Conservation (phyloP, 139 green algal species). For the Chlamydomonas asymmetrica region DNA sequence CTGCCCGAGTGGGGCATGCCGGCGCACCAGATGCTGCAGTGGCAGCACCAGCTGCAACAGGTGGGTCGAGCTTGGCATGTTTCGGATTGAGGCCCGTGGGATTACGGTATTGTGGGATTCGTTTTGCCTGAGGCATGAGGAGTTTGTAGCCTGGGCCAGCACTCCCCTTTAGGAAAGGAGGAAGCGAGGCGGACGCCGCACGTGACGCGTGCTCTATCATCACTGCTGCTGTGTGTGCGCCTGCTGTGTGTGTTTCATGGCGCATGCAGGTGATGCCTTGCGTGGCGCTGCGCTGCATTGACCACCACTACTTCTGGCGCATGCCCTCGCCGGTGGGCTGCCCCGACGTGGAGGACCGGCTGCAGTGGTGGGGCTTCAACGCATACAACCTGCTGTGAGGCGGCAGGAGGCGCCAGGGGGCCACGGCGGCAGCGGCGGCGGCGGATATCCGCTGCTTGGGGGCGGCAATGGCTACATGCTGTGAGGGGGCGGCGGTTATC, state of each 20-base stretch:
- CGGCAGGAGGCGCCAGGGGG: no score
- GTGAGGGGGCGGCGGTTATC: no score
- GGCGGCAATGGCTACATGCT: no score
- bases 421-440: not conserved
- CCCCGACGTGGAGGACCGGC: slow-evolving; percentile 28
- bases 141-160: not conserved
- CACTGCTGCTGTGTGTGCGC: not conserved
- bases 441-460: no score
- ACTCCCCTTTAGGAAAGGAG: not conserved
- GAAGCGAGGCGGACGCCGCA: not conserved
- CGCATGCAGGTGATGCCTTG: not conserved
- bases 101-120: not conserved
- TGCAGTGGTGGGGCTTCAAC: slow-evolving; percentile 35
- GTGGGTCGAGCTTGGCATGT: not conserved
- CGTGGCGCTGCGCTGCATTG: slow-evolving; percentile 9
- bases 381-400: slow-evolving; percentile 26
- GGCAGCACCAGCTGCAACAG: slow-evolving; percentile 26
- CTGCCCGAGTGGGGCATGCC: slow-evolving; percentile 17
- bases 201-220: not conserved
- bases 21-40: slow-evolving; percentile 28
- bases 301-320: slow-evolving; percentile 34
- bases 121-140: not conserved
- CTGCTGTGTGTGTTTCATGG: not conserved
- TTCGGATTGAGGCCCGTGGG: not conserved
- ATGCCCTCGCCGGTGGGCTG: slow-evolving; percentile 25